Evolutionary conservation across 179 eudicot genomes (phyloP), one percentile per base, ranked within the genome.

Genomic region (Patellifolia procumbens): DNA sequence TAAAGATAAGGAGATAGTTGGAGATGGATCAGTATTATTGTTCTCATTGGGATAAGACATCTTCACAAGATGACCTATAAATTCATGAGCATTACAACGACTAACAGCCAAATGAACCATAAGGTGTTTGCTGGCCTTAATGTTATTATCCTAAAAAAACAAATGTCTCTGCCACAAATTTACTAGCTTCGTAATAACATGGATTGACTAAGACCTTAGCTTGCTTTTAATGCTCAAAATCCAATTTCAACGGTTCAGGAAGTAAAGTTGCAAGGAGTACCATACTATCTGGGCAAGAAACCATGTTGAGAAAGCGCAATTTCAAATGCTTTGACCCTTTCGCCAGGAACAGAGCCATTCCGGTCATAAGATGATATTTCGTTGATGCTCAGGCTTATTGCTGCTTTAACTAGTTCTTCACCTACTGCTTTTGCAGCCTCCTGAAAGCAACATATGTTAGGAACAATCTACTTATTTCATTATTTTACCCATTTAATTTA

Each of bases 361-460:
- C 91, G 87, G 88, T 92, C 97, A 83, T 92, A 94, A 28, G 83
- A 85, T 45, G 98, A 91, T 65, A 94, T 90, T 74, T 92, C 97
- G 39, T 72, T 72, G 37, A 94, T 86, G 58, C 85, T 65, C 46
- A 94, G 93, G 70, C 83, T 81, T 45, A 82, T 66, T 76, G 97
- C 95, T 72, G 92, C 80, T 86, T 89, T 91, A n/a, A 92, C 88
- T 68, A 94, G 93, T 86, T 92, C 93, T 75, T 91, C 91, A 13
- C 98, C 98, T 45, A 94, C 91, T 28, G 80, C 90, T 79, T 82
- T 82, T 64, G 97, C 97, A 70, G 93, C 97, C 80, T 91, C 97
- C 98, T 94, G 86, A 64, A 69, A 75, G 52, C 45, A 75, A 24
- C 34, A 43, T 6, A 55, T 11, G 34, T 11, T 29, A 51, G 22